Evolutionary conservation across 1,284 basidiomycete genomes (phyloP).

Genomic region (Wallemia ichthyophaga): DNA sequence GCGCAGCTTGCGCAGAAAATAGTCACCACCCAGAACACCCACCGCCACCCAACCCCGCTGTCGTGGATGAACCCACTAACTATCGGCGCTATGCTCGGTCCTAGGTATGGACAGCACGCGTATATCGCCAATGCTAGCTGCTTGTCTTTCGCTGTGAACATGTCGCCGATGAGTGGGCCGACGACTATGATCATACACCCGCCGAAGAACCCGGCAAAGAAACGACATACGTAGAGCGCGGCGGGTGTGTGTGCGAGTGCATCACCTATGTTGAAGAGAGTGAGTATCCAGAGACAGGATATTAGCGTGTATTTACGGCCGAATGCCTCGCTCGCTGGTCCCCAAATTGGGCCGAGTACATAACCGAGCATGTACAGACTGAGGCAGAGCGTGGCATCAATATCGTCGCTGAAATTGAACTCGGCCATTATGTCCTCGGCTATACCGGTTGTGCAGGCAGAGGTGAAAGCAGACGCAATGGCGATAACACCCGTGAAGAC

Average conservation of each 20-base stretch:
- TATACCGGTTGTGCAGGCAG: neutral
- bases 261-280: neutral
- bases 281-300: neutral
- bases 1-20: slow-evolving; percentile 11
- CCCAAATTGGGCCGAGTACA: neutral
- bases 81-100: neutral
- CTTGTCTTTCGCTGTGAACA: neutral
- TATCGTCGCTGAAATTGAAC: neutral
- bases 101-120: neutral
- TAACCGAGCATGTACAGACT: neutral
- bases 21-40: slow-evolving; percentile 13
- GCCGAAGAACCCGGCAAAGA: neutral
- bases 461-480: neutral
- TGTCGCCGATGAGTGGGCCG: neutral
- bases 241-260: neutral
- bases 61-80: neutral
- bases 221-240: neutral
- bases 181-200: neutral
- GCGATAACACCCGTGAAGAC: neutral
- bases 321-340: neutral
- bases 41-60: slow-evolving; percentile 3
- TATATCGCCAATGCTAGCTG: neutral
- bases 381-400: neutral
- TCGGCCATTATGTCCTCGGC: neutral
- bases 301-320: neutral